These are phyloP conservation scores for Sordaria brevicollis DNA, from an alignment of 495 filamentous ascomycete genomes.

Conservation along the genomic window DNA sequence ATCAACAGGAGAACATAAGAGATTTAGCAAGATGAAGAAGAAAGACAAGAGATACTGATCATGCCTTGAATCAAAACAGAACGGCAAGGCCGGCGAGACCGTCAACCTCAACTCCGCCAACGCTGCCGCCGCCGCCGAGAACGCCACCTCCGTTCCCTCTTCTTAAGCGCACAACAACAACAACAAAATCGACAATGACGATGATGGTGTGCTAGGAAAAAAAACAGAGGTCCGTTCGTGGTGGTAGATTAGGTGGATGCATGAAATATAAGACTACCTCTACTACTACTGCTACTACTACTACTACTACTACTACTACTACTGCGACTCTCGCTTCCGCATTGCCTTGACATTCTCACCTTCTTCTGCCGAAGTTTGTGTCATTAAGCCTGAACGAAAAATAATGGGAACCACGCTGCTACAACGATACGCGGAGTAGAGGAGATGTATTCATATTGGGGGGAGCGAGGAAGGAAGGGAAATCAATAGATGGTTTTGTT, in stretches of 20 bases:
- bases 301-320: no score
- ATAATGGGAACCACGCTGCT: no score
- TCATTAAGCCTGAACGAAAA: not conserved
- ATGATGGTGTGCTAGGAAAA: not conserved
- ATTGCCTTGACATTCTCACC: not conserved
- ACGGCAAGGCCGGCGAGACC: conserved; percentile 89
- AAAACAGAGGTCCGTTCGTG: no score
- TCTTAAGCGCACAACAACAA: no score
- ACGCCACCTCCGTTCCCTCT: conserved; percentile 12
- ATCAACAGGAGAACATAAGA: no score
- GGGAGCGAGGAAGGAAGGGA: not conserved
- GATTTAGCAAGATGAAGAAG: not conserved
- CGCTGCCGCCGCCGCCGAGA: conserved; percentile 46
- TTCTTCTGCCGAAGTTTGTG: not conserved
- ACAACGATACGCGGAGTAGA: no score
- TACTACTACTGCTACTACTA: no score
- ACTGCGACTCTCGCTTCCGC: not conserved
- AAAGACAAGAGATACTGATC: not conserved
- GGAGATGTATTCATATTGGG: conserved; percentile 10
- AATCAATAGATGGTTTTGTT: conserved; percentile 13
- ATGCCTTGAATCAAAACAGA: conserved; percentile 42
- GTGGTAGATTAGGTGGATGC: not conserved
- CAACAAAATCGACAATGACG: not conserved
- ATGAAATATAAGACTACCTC: no score
- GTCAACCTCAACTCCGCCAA: conserved; percentile 68